Base-by-base conservation (phyloP, 768 basidiomycete species). In the Phallus indusiatus region DNA sequence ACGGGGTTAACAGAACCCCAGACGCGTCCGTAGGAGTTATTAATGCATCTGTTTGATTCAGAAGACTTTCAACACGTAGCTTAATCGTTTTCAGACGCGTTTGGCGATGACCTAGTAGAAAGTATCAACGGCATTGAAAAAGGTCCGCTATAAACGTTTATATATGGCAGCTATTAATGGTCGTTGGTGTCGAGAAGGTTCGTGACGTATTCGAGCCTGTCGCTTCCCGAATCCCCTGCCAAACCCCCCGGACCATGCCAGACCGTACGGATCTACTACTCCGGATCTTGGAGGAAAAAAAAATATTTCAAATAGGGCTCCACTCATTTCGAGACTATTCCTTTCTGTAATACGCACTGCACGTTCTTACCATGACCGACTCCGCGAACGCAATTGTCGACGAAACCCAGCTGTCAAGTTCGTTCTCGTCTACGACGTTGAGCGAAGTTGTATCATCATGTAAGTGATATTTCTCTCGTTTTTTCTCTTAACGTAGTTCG, bases 371-470 rank as follows among this genome's bases (percentile, higher is more conserved):
- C 28, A 56, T 56, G 55, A 8, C 42, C 28, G 34, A 54, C n/a
- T n/a, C n/a, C n/a, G n/a, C n/a, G n/a, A n/a, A n/a, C 4, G 24
- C 28, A 20, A 4, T 14, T 54, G 4, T 24, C 8, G 34, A 33
- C 18, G 28, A 28, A 1, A 17, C 4, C 28, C 20, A 17, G 33
- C 22, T 36, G 10, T 20, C 18, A 8, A 56, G 9, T 17, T 46
- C 36, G 5, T n/a, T 34, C n/a, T 18, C 34, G 34, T 18, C 55
- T 7, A 47, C 55, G 42, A 24, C 42, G 6, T 46, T 56, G 37
- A 46, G 21, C 56, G 80, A 83, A 69, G 84, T 75, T 2, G 78
- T 86, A 17, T 75, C 78, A 18, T 84, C 84, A 16, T 85, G 85
- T 83, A 63, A 67, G 79, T 70, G 36, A 34, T 9, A 55, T 17